Evolutionary conservation across 2,329 filamentous ascomycete genomes (phyloP).

Genomic region (Acrocalymma vagum): DNA sequence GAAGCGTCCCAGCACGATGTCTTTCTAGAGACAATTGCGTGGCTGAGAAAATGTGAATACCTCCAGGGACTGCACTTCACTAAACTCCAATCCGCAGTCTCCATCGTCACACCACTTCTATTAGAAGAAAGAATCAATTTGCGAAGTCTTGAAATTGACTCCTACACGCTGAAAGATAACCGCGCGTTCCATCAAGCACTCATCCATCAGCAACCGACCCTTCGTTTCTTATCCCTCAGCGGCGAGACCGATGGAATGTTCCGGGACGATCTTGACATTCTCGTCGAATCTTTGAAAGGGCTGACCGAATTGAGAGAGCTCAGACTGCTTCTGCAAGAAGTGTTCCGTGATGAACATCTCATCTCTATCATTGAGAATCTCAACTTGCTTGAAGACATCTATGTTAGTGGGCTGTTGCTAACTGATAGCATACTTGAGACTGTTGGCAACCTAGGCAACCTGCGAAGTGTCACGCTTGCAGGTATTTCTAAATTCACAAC

Average conservation of each 20-base stretch:
- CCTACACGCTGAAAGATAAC: conserved; percentile 59
- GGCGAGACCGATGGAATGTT: conserved; percentile 58
- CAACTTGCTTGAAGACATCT: conserved; percentile 63
- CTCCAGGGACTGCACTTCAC: conserved; percentile 61
- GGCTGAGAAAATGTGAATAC: conserved; percentile 63
- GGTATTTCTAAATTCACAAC: conserved; percentile 65
- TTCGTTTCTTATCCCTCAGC: conserved; percentile 57
- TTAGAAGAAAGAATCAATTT: conserved; percentile 58
- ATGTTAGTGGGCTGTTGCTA: conserved; percentile 63
- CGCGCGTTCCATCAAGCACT: conserved; percentile 63
- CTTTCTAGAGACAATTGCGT: conserved; percentile 60
- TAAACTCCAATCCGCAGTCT: conserved; percentile 60
- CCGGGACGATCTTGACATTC: conserved; percentile 57
- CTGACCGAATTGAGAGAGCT: conserved; percentile 63
- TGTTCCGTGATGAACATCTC: conserved; percentile 61
- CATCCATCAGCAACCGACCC: conserved; percentile 59
- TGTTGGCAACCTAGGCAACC: conserved; percentile 56
- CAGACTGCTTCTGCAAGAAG: conserved; percentile 60
- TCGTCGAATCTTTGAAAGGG: conserved; percentile 61
- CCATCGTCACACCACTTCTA: conserved; percentile 61
- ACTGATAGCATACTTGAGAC: conserved; percentile 58
- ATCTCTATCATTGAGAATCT: conserved; percentile 56
- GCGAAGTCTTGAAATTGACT: conserved; percentile 57
- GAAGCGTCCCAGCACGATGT: conserved; percentile 62
- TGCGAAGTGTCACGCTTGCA: conserved; percentile 63